These are phyloP conservation scores for Magnusiomyces tetraspermus DNA, from an alignment of 1,139 yeast genomes.

Conservation along the genomic window DNA sequence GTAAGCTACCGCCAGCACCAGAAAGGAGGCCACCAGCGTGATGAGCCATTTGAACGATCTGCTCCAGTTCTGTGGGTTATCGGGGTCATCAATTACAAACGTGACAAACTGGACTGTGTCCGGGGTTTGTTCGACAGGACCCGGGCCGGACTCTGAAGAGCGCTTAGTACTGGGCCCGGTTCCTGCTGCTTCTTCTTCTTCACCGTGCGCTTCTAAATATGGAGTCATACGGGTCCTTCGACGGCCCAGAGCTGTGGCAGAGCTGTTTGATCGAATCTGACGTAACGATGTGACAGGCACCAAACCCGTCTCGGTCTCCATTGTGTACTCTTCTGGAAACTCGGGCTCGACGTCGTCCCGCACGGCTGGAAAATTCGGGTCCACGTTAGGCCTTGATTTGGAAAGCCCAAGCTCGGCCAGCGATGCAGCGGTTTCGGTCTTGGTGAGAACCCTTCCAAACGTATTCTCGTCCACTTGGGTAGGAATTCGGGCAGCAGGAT, in stretches of 20 bases:
- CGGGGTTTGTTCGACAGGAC: slow-evolving; percentile 20
- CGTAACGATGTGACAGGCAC: slow-evolving; percentile 71
- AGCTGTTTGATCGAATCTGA: slow-evolving; percentile 20
- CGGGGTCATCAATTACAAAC: slow-evolving; percentile 65
- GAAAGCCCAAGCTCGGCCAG: slow-evolving; percentile 54
- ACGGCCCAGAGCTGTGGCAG: slow-evolving; percentile 2
- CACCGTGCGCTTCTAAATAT: slow-evolving; percentile 5
- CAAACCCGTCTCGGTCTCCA: slow-evolving; percentile 80
- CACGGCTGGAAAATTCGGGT: slow-evolving; percentile 47
- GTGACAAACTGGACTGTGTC: slow-evolving; percentile 73
- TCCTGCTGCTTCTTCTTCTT: background rate
- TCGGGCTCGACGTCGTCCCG: slow-evolving; percentile 42
- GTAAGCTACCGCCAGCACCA: slow-evolving; percentile 80
- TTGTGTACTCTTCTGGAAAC: slow-evolving; percentile 83
- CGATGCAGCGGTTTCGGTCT: slow-evolving; percentile 65
- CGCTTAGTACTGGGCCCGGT: too few relatives aligned
- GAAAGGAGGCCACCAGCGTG: slow-evolving; percentile 53
- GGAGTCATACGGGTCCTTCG: background rate
- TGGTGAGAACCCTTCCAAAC: slow-evolving; percentile 24
- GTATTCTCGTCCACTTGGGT: slow-evolving; percentile 20
- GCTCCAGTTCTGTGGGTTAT: slow-evolving; percentile 82
- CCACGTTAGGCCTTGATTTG: slow-evolving; percentile 44
- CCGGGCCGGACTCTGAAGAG: background rate
- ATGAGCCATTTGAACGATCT: slow-evolving; percentile 49
- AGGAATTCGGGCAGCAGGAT: slow-evolving; percentile 5